Base-by-base conservation (phyloP, 495 filamentous ascomycete species). In the Neohortaea acidophila region DNA sequence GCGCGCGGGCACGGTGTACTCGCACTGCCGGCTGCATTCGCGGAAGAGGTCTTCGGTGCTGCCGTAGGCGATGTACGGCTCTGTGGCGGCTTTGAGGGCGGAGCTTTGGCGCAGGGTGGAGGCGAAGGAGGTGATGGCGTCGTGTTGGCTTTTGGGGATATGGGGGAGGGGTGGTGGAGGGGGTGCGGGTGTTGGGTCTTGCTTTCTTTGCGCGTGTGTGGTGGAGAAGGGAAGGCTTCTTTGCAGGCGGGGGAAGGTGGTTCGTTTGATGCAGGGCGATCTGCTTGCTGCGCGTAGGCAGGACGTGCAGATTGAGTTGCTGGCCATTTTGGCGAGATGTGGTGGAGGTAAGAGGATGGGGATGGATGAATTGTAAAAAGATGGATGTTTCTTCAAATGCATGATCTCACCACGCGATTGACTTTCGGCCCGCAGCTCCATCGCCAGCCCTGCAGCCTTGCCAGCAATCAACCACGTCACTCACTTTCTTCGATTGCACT, bases 1-100 rank as follows among this genome's bases (percentile, higher is more conserved):
- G 12, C 48, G 51, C 29, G 57, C 48, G 22, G 61, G 62, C 17
- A 66, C 52, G 12, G 56, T 62, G 53, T 96, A 96, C 30, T 73
- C 72, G 25, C 78, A 85, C 51, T 85, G 79, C 19, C 48, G 57
- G 6, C 76, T 72, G 57, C 86, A 93, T 46, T 78, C 68, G 47
- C 79, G 77, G 54, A 81, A 82, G 17, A 94, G 65, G 34, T 68
- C 66, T 59, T 89, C 75, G 15, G 84, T 92, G 36, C 75, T 71
- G 38, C 72, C 73, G 51, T 81, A 84, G 11, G 81, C 80, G 21
- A 78, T 63, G 53, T 89, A 91, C 36, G 46, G 46, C 18, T 49
- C 46, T 7, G 46, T 45, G 2, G 46, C 41, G 29, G 10, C 9
- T 36, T 32, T 30, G 19, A 48, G 41, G 30, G 35, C 20, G 33